Evolutionary conservation across 73 alveolate species (phyloP), one percentile per base, ranked within the genome.

Genomic region (Tetrahymena thermophila): DNA sequence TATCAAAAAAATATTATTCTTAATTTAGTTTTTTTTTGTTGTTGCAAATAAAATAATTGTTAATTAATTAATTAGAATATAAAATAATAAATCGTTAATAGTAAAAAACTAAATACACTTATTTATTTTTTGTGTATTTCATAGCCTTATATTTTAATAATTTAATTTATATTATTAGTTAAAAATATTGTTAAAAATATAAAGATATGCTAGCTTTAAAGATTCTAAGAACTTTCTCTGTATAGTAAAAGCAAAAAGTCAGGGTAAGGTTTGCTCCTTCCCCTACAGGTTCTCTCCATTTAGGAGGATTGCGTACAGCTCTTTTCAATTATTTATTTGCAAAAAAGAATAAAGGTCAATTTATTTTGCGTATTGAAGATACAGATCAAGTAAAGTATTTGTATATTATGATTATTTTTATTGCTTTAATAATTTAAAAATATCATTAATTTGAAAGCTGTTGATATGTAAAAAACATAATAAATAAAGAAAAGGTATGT

Each of bases 231-330:
- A 71, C 89, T 28, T 71, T 71, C 89, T 71, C 89, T 21, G n/a
- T 71, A 2, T 71, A 71, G 94, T 34, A 58, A 71, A 56, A 34
- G 85, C 34, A 15, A 58, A 57, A 28, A 35, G 94, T 93, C 25
- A 35, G 97, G 71, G 98, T 97, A 35, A 57, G 98, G 44, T 96
- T 94, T 58, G 97, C 98, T 2, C 98, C 97, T 15, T 84, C 96
- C 34, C 97, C 98, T n/a, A 96, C 98, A 0, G 97, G 98, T 37
- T 96, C 95, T 28, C 21, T 97, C 43, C 98, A 97, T 84, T 96
- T 97, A 38, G 98, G 97, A 38, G 98, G 97, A 1, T 93, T 97
- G 42, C 83, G 98, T 17, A 97, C 97, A 28, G 98, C 98, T 83
- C 96, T 97, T 25, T 97, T 55, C 94, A 97, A 97, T 85, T 97